These are phyloP conservation scores for Sugiyamaella chiloensis DNA, from an alignment of 805 yeast species.

Conservation along the genomic window DNA sequence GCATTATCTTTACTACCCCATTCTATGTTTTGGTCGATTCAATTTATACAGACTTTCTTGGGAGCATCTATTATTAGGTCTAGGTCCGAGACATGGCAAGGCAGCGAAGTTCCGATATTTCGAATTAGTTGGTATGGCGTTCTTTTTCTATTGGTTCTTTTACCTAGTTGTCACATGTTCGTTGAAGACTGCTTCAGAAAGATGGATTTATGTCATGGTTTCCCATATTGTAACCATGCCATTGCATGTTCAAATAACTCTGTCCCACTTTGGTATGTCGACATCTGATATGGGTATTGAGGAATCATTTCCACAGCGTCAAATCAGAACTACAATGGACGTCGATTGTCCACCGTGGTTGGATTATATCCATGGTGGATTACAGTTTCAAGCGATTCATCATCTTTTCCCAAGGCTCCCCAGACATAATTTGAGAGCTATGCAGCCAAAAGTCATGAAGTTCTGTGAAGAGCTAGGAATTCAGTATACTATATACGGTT, in stretches of 20 bases:
- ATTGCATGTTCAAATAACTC: conserved; percentile 89
- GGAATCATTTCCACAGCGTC: conserved; percentile 77
- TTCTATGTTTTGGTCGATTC: conserved; percentile 79
- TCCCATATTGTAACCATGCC: conserved; percentile 83
- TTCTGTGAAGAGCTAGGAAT: conserved; percentile 77
- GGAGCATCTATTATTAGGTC: conserved; percentile 69
- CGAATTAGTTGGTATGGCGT: conserved; percentile 65
- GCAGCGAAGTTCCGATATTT: conserved; percentile 85
- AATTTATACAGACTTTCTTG: conserved; percentile 79
- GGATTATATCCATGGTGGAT: conserved; percentile 87
- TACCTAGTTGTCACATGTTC: conserved; percentile 54
- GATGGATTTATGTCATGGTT: conserved; percentile 60
- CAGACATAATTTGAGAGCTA: conserved; percentile 76
- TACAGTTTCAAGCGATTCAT: conserved; percentile 88
- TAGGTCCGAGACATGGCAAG: conserved; percentile 75
- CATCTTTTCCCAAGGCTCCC: conserved; percentile 89
- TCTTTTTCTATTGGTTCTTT: conserved; percentile 80
- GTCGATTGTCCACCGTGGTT: conserved; percentile 93
- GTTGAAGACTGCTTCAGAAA: conserved; percentile 51
- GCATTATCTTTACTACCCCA: conserved; percentile 69
- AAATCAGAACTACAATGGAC: conserved; percentile 89
- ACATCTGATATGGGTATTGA: conserved; percentile 79
- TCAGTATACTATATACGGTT: conserved; percentile 80
- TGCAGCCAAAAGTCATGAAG: conserved; percentile 66
- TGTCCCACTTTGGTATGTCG: conserved; percentile 91